phyloP scores from a whole-genome alignment of 208 protist genomes.

The Crithidia thermophila region DNA sequence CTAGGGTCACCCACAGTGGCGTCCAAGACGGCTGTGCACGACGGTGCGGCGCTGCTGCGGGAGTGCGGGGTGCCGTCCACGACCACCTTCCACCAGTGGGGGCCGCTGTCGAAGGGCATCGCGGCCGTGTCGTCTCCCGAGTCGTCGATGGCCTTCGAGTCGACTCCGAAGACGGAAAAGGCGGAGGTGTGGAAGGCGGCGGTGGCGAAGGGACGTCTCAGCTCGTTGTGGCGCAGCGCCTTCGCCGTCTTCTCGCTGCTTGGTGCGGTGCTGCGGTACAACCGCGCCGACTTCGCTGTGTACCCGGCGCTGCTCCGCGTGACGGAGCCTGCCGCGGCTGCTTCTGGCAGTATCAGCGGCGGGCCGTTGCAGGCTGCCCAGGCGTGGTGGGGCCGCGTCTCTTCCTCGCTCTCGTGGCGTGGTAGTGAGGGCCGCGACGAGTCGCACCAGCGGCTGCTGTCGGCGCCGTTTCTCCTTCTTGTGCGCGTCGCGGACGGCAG shows the following conservation, averaged over 20 bases:
- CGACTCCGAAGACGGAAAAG: not conserved
- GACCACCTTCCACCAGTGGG: slow-evolving; percentile 3
- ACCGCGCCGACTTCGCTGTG: slow-evolving; percentile 42
- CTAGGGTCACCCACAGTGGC: not conserved
- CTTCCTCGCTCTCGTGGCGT: too few relatives aligned
- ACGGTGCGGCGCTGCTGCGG: slow-evolving; percentile 10
- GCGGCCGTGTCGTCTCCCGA: not conserved
- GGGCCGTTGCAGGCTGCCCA: too few relatives aligned
- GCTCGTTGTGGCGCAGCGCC: slow-evolving; percentile 39
- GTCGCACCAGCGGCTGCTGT: slow-evolving; percentile 3
- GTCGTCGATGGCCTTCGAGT: slow-evolving; percentile 10
- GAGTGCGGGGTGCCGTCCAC: slow-evolving; percentile 15
- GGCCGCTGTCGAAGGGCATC: not conserved
- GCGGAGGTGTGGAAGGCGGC: slow-evolving; percentile 3
- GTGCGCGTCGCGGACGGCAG: slow-evolving; percentile 2
- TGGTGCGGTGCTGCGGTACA: slow-evolving; percentile 48
- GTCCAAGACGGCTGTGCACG: not conserved
- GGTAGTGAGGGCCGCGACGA: too few relatives aligned
- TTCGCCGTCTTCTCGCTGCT: slow-evolving; percentile 44
- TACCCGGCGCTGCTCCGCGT: slow-evolving; percentile 18
- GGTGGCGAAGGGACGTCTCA: not conserved
- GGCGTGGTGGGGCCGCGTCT: too few relatives aligned
- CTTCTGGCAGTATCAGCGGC: not conserved
- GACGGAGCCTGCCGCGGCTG: not conserved
- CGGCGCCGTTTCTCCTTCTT: slow-evolving; percentile 21